Conservation (phyloP, 148 eudicot species). For the Diospyros kaki region DNA sequence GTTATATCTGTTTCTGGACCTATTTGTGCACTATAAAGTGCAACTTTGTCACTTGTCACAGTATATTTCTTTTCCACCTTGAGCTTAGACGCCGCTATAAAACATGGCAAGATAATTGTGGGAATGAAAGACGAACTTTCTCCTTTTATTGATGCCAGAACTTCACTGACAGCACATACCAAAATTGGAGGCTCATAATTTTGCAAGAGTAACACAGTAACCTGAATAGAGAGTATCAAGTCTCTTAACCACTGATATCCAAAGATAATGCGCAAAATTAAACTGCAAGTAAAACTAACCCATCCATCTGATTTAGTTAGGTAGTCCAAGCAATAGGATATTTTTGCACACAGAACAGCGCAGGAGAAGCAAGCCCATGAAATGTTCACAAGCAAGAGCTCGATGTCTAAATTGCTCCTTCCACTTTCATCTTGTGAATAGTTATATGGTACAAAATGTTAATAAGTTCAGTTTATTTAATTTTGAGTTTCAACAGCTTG, state of each 20-base stretch:
- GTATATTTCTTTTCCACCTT: constrained; percentile 46
- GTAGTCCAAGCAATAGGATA: too few relatives aligned
- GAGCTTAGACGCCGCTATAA: constrained; percentile 55
- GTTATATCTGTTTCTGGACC: constrained; percentile 51
- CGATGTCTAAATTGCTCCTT: not conserved
- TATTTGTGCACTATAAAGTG: constrained; percentile 46
- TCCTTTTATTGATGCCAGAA: constrained; percentile 40
- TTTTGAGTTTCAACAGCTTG: not conserved
- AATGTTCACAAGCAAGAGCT: too few relatives aligned
- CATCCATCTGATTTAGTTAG: not conserved
- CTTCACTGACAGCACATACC: constrained; percentile 67
- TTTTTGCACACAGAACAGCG: too few relatives aligned
- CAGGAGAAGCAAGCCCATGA: too few relatives aligned
- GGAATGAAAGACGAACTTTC: constrained; percentile 33
- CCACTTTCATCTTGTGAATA: not conserved
- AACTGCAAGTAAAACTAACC: not conserved
- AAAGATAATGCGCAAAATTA: not conserved
- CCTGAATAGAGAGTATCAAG: constrained; percentile 32
- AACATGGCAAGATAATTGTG: constrained; percentile 47
- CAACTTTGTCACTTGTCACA: constrained; percentile 18
- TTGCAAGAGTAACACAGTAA: constrained; percentile 58
- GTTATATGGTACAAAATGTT: not conserved
- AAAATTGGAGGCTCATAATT: constrained; percentile 61
- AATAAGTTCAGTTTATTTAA: too few relatives aligned
- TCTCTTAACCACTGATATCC: not conserved